Conservation (phyloP, 1,139 yeast genomes). For the Candida pseudocylindracea region DNA sequence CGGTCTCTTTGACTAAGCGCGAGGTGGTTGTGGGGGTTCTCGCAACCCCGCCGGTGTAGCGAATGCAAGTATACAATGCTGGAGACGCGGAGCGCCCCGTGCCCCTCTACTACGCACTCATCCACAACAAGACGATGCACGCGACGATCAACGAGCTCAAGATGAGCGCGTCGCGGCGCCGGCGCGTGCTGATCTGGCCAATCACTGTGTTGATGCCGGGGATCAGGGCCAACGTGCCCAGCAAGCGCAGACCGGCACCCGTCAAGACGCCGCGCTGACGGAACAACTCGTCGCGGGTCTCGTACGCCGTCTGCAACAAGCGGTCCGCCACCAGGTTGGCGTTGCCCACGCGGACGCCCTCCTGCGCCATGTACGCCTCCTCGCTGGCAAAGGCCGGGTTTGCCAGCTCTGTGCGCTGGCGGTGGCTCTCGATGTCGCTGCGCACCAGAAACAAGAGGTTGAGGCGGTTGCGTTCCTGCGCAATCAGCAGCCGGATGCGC, state of each 20-base stretch:
- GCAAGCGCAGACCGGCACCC: conserved; percentile 41
- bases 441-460: conserved; percentile 60
- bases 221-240: conserved; percentile 36
- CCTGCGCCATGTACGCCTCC: conserved; percentile 56
- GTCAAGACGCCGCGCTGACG: conserved; percentile 46
- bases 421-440: conserved; percentile 47
- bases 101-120: too few species aligned
- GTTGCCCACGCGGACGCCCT: conserved; percentile 47
- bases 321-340: conserved; percentile 64
- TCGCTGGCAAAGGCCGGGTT: conserved; percentile 8
- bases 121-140: conserved; percentile 42
- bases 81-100: too few species aligned
- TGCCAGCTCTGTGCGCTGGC: conserved; percentile 9
- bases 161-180: conserved; percentile 75
- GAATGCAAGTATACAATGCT: too few species aligned
- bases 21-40: too few species aligned
- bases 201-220: conserved; percentile 74
- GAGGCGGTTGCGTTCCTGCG: conserved; percentile 54
- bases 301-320: conserved; percentile 62
- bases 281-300: conserved; percentile 66
- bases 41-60: too few species aligned
- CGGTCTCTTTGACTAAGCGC: conserved; percentile 1
- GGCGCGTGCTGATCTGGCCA: conserved; percentile 65
- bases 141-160: conserved; percentile 50
- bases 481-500: conserved; percentile 33